A percentile compares a stretch with the other conserved stretches of the same genome.
These are phyloP conservation scores for Paramarasmius palmivorus DNA, from an alignment of 1,284 basidiomycete genomes.

Conservation along the genomic window DNA sequence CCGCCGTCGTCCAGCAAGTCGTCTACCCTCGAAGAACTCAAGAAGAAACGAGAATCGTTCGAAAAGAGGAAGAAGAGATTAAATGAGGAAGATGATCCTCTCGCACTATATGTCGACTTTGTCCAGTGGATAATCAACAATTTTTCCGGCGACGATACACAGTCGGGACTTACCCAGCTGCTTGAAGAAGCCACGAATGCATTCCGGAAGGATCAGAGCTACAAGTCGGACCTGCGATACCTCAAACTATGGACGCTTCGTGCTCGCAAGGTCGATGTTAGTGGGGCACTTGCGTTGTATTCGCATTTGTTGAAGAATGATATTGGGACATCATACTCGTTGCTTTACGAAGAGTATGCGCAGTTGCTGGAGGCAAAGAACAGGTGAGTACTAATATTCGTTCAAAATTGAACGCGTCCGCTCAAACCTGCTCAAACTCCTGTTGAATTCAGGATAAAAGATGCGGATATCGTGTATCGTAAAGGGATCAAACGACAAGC, in stretches of 20 bases:
- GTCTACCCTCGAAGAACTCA: conserved; percentile 2
- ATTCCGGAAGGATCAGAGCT: conserved; percentile 80
- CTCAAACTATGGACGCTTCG: conserved; percentile 88
- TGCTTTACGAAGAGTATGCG: conserved; percentile 88
- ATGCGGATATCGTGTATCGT: conserved; percentile 84
- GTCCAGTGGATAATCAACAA: conserved; percentile 69
- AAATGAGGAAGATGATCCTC: conserved; percentile 68
- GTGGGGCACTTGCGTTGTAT: conserved; percentile 65
- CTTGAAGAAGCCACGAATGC: conserved; percentile 76
- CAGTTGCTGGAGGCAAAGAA: conserved; percentile 69
- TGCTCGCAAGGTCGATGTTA: conserved; percentile 62
- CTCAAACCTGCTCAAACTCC: not conserved
- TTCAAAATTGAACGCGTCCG: not conserved
- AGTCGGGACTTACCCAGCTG: conserved; percentile 36
- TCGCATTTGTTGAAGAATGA: conserved; percentile 75
- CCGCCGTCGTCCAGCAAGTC: no score
- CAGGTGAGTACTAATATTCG: conserved; percentile 51
- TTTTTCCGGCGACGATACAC: conserved; percentile 43
- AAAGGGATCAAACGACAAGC: conserved; percentile 84
- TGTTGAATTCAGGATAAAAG: conserved; percentile 51
- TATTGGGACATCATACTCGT: conserved; percentile 77
- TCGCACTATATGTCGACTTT: conserved; percentile 64
- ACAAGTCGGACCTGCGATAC: conserved; percentile 87
- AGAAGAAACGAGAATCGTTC: conserved; percentile 18
- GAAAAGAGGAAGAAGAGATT: conserved; percentile 37